A percentile compares a stretch with the other conserved stretches of the same genome.
These are phyloP conservation scores for Hypoxylon sp. DNA, from an alignment of 2,329 filamentous ascomycete species.

Conservation along the genomic window DNA sequence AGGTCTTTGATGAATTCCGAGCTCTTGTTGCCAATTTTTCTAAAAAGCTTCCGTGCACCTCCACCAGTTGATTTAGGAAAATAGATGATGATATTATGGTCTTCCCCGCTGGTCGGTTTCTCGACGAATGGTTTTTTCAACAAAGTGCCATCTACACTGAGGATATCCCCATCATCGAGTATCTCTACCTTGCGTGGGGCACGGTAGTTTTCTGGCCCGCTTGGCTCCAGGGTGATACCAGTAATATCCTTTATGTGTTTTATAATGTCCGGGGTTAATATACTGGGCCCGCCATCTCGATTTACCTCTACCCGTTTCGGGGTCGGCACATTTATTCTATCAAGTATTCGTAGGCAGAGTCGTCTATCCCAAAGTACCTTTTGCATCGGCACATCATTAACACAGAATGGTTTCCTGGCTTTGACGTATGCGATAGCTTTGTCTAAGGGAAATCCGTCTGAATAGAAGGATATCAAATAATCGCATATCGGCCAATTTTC, in stretches of 20 bases:
- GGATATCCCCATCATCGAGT: conserved; percentile 88
- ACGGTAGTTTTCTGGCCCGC: conserved; percentile 72
- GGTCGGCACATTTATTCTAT: conserved; percentile 90
- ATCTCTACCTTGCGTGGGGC: conserved; percentile 80
- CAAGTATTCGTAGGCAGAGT: conserved; percentile 87
- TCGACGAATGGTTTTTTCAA: conserved; percentile 97
- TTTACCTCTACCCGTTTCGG: conserved; percentile 91
- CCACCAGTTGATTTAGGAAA: conserved; percentile 90
- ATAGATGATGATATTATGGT: conserved; percentile 99
- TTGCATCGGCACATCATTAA: conserved; percentile 98
- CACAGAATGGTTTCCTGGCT: conserved; percentile 93
- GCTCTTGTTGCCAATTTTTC: conserved; percentile 99
- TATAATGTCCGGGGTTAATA: conserved; percentile 84
- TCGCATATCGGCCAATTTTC: conserved; percentile 69
- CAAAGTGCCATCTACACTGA: conserved; percentile 86
- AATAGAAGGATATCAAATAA: conserved; percentile 98
- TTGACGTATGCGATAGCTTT: conserved; percentile 97
- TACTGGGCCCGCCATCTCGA: conserved; percentile 87
- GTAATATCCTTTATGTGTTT: conserved; percentile 86
- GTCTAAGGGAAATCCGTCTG: conserved; percentile 94
- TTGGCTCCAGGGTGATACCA: conserved; percentile 80
- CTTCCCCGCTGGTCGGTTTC: conserved; percentile 97
- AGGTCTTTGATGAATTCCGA: conserved; percentile 91
- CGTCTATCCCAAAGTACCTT: conserved; percentile 96
- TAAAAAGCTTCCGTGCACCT: conserved; percentile 91